phyloP scores from a whole-genome alignment of 1,284 basidiomycete genomes.

The Earliella scabrosa region DNA sequence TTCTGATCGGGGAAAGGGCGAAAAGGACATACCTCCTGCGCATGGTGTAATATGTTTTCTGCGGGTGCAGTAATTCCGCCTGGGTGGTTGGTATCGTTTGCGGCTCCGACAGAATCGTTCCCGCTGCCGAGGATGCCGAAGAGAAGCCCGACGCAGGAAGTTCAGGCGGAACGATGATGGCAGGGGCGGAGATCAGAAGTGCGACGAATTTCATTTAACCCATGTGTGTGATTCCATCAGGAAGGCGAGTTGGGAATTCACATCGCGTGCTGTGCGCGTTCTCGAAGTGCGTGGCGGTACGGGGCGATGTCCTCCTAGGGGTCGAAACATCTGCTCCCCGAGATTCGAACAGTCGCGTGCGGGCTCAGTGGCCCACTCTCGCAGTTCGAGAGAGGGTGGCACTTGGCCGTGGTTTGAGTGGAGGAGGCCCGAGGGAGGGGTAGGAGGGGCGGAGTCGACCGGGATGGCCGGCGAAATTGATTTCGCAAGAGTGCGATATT shows the following conservation, averaged over 20 bases:
- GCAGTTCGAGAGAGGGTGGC: too few species aligned
- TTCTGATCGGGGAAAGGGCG: not conserved
- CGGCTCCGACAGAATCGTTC: too few species aligned
- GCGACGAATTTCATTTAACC: not conserved
- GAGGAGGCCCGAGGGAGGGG: not conserved
- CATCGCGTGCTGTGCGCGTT: conserved; percentile 1
- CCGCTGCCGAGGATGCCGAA: too few species aligned
- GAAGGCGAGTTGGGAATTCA: not conserved
- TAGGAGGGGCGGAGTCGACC: not conserved
- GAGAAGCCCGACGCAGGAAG: not conserved
- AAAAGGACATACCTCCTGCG: not conserved
- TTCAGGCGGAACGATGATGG: conserved; percentile 12
- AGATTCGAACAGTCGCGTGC: too few species aligned
- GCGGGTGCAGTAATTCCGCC: not conserved
- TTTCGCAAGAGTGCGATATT: conserved; percentile 11
- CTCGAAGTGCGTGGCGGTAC: conserved; percentile 9
- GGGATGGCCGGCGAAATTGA: conserved; percentile 19
- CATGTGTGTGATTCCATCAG: conserved; percentile 3
- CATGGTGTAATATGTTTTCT: not conserved
- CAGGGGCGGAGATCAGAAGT: conserved; percentile 13
- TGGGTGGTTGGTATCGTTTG: not conserved
- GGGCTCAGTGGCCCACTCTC: too few species aligned
- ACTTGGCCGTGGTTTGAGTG: too few species aligned
- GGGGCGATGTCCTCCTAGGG: conserved; percentile 8
- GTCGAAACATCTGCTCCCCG: conserved; percentile 7